phyloP scores from a whole-genome alignment of 2,329 filamentous ascomycete genomes.

The Paecilomyces variotii region DNA sequence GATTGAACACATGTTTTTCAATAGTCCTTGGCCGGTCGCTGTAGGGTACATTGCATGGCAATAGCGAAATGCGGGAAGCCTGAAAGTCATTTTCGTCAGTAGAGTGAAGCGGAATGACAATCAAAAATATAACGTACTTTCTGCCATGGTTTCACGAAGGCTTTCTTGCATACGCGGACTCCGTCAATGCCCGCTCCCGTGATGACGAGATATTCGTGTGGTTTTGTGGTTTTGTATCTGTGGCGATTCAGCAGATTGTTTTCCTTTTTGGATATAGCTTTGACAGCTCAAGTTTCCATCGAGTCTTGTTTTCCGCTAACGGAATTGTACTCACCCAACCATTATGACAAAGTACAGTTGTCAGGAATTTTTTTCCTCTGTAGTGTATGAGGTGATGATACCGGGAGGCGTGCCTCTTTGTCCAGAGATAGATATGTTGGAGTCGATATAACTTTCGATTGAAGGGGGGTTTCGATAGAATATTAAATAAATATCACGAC shows the following conservation, averaged over 20 bases:
- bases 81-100: constrained; percentile 3
- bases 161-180: constrained; percentile 71
- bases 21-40: constrained; percentile 80
- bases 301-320: neutral
- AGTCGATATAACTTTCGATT: neutral
- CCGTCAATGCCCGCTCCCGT: constrained; percentile 69
- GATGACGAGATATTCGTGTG: constrained; percentile 80
- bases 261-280: neutral
- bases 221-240: constrained; percentile 62
- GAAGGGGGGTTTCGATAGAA: neutral
- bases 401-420: neutral
- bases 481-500: neutral
- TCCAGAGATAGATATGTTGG: neutral
- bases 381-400: too few relatives aligned
- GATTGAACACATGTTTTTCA: constrained; percentile 75
- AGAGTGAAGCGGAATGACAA: neutral
- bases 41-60: constrained; percentile 68
- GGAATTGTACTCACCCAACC: neutral
- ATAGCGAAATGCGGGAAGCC: constrained; percentile 32
- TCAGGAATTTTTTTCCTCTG: neutral
- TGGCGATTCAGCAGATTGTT: constrained; percentile 12
- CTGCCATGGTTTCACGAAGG: constrained; percentile 65
- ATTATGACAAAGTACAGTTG: neutral
- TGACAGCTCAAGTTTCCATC: too few relatives aligned
- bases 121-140: constrained; percentile 29